phyloP scores from a whole-genome alignment of 1,284 basidiomycete genomes.

The Pascua sp. region DNA sequence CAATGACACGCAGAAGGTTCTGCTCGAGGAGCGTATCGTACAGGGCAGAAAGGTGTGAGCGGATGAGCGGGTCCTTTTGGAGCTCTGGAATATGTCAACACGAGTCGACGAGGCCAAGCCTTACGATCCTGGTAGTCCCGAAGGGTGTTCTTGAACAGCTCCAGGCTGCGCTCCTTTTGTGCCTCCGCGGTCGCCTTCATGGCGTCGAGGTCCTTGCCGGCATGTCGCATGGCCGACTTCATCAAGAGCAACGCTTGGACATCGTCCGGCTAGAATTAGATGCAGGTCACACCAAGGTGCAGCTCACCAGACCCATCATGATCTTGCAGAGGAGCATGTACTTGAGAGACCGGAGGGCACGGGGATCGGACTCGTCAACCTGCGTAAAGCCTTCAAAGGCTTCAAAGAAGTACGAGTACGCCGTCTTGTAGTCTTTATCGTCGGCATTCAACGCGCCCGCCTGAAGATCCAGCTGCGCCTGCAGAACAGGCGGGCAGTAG shows the following conservation, averaged over 20 bases:
- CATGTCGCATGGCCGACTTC: conserved; percentile 84
- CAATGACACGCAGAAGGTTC: conserved; percentile 88
- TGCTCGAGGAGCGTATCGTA: conserved; percentile 96
- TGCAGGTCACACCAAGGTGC: background rate
- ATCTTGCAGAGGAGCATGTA: conserved; percentile 98
- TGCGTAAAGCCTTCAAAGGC: conserved; percentile 84
- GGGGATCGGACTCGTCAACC: conserved; percentile 51
- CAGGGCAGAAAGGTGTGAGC: conserved; percentile 83
- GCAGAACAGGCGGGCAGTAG: conserved; percentile 91
- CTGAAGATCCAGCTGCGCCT: conserved; percentile 89
- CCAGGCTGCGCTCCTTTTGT: conserved; percentile 84
- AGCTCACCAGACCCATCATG: conserved; percentile 85
- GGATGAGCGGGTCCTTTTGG: conserved; percentile 88
- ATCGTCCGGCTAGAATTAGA: conserved; percentile 71
- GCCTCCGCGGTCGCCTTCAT: conserved; percentile 93
- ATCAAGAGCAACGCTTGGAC: conserved; percentile 78
- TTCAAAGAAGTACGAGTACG: conserved; percentile 97
- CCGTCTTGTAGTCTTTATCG: conserved; percentile 96
- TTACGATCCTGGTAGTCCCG: conserved; percentile 81
- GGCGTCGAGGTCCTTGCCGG: conserved; percentile 75
- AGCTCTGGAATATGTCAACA: conserved; percentile 60
- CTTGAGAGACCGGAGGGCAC: conserved; percentile 79
- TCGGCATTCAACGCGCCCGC: conserved; percentile 90
- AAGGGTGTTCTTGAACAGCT: conserved; percentile 82
- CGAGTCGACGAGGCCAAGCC: conserved; percentile 17